Conservation (phyloP, 176 grass and related monocot genomes). For the Carex littledalei region DNA sequence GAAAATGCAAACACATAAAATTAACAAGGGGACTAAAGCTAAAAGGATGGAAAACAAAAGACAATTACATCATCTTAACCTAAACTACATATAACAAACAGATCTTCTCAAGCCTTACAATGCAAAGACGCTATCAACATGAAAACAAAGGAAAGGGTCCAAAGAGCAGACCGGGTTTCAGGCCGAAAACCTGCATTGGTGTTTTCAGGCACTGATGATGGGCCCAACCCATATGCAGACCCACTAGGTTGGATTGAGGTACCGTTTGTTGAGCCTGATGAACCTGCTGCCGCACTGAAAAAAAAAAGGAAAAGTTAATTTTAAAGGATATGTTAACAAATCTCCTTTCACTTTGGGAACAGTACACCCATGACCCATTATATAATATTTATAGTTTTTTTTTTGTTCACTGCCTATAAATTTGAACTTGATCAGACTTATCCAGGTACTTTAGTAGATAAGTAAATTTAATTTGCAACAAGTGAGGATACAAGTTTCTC, state of each 20-base stretch:
- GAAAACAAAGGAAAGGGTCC: not conserved
- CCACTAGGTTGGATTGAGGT: conserved; percentile 5
- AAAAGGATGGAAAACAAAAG: not conserved
- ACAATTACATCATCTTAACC: not conserved
- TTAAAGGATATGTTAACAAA: not conserved
- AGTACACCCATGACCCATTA: not conserved
- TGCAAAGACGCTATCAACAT: not conserved
- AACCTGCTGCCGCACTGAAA: not conserved
- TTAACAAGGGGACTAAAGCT: not conserved
- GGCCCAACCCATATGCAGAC: conserved; percentile 13
- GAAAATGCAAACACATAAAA: not conserved
- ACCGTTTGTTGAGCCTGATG: conserved; percentile 19
- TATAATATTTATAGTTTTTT: not conserved
- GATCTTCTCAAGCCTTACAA: not conserved
- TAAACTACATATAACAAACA: not conserved
- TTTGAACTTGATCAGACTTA: no score
- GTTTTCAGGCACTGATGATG: conserved; percentile 12
- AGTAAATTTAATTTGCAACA: not conserved
- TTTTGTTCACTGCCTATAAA: not conserved
- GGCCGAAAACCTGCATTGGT: conserved; percentile 7
- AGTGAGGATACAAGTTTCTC: not conserved
- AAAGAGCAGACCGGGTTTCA: conserved; percentile 1
- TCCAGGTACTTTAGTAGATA: not conserved
- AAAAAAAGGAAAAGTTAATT: not conserved
- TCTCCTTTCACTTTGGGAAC: not conserved